Conservation (phyloP, 108 stramenopile genomes). For the Skeletonema costatum region DNA sequence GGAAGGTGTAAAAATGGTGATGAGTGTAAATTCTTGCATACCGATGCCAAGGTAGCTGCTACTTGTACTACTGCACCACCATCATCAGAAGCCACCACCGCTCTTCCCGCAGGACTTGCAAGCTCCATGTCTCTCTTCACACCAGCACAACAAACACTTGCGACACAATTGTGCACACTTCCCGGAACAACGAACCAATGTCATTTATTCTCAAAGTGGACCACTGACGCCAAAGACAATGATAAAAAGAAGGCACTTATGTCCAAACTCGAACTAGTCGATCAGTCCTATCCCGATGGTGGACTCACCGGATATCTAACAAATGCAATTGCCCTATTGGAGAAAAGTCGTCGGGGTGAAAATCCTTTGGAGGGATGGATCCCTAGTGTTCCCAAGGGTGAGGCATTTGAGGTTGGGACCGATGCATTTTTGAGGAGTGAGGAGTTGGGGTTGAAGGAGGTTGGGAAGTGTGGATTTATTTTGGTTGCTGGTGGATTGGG, state of each 20-base stretch:
- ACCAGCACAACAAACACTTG: conserved; percentile 41
- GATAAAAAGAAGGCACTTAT: conserved; percentile 46
- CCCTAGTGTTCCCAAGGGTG: conserved; percentile 87
- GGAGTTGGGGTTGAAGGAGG: conserved; percentile 58
- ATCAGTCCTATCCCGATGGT: conserved; percentile 62
- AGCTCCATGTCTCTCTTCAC: conserved; percentile 36
- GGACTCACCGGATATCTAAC: conserved; percentile 68
- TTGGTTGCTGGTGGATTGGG: conserved; percentile 97
- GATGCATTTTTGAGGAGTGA: conserved; percentile 63
- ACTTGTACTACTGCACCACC: not conserved
- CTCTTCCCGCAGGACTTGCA: conserved; percentile 29
- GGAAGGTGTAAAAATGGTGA: conserved; percentile 22
- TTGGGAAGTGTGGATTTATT: conserved; percentile 81
- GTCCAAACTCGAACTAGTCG: conserved; percentile 59
- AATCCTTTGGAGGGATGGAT: conserved; percentile 96
- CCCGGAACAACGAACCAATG: conserved; percentile 54
- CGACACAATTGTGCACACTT: conserved; percentile 37
- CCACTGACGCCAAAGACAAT: conserved; percentile 3
- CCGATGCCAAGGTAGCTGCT: conserved; percentile 5
- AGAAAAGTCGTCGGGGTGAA: conserved; percentile 69
- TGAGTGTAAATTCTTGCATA: conserved; percentile 18
- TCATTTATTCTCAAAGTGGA: conserved; percentile 65
- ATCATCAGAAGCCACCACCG: not conserved
- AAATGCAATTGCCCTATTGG: conserved; percentile 57
- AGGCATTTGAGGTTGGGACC: conserved; percentile 69